Percentiles rank a stretch among this genome's conserved stretches.
phyloP scores from a whole-genome alignment of 2,329 filamentous ascomycete genomes.

The Trichoderma koningii region DNA sequence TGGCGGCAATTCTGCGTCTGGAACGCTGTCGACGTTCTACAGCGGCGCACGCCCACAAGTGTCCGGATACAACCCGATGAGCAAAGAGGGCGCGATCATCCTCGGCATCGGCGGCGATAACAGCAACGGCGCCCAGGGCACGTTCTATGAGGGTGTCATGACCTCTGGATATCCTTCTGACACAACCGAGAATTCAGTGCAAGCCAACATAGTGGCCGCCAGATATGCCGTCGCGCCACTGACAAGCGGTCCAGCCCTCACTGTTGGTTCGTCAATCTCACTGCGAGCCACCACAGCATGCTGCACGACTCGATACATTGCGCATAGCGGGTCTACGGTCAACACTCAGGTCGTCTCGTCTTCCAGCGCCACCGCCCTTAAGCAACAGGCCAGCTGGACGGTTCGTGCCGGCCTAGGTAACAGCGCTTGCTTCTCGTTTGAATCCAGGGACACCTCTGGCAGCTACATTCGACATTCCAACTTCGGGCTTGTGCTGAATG shows the following conservation, averaged over 20 bases:
- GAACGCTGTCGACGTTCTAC: conserved; percentile 4
- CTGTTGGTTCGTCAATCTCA: conserved; percentile 3
- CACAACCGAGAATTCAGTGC: conserved; percentile 13
- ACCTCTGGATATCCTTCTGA: conserved; percentile 15
- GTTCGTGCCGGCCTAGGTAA: conserved; percentile 6
- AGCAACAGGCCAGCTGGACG: conserved; percentile 13
- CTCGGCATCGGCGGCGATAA: conserved; percentile 14
- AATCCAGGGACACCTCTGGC: conserved; percentile 5
- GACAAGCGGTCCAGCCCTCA: conserved; percentile 5
- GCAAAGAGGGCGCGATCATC: conserved; percentile 13
- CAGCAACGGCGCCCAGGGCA: neutral
- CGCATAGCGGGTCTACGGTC: conserved; percentile 1
- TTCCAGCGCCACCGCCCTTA: neutral
- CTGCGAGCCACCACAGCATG: conserved; percentile 6
- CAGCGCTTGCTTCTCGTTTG: conserved; percentile 11
- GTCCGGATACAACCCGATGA: conserved; percentile 8
- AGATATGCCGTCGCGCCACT: neutral
- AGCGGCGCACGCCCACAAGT: neutral
- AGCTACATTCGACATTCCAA: conserved; percentile 8
- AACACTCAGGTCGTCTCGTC: conserved; percentile 16
- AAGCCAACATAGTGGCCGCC: conserved; percentile 14
- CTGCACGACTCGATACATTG: conserved; percentile 8
- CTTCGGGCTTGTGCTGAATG: conserved; percentile 5
- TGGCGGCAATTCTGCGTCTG: neutral
- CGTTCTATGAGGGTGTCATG: conserved; percentile 20